A percentile compares a stretch with the other conserved stretches of the same genome.
phyloP scores from a whole-genome alignment of 2,329 filamentous ascomycete genomes.

The Colletotrichum sublineola region DNA sequence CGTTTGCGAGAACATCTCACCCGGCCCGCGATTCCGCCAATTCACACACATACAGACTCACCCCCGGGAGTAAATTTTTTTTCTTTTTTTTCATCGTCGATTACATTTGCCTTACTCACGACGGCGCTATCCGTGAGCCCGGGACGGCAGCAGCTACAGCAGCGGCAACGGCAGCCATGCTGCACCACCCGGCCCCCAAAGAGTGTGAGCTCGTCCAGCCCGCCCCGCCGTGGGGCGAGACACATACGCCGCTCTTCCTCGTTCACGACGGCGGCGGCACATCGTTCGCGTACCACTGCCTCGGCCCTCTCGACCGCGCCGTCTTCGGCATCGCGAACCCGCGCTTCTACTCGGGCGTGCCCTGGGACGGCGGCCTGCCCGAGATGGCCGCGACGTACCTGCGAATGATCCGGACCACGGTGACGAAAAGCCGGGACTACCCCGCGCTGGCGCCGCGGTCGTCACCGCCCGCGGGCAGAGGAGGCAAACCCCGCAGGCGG shows the following conservation, averaged over 20 bases:
- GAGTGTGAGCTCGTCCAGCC: slow-evolving; percentile 41
- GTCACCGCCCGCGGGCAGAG: slow-evolving; percentile 11
- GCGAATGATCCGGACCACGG: slow-evolving; percentile 56
- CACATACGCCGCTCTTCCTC: slow-evolving; percentile 64
- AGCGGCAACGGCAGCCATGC: not conserved
- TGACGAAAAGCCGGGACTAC: slow-evolving; percentile 45
- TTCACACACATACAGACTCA: not conserved
- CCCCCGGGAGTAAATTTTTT: not conserved
- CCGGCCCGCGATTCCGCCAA: slow-evolving; percentile 3
- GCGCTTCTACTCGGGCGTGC: slow-evolving; percentile 59
- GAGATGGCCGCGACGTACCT: slow-evolving; percentile 69
- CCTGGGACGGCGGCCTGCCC: slow-evolving; percentile 65
- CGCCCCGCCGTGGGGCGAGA: slow-evolving; percentile 27
- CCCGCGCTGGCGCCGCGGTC: slow-evolving; percentile 35
- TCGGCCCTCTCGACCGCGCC: slow-evolving; percentile 62
- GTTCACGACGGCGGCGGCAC: slow-evolving; percentile 74
- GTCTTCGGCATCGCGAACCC: slow-evolving; percentile 70
- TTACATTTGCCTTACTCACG: not conserved
- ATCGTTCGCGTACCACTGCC: slow-evolving; percentile 68
- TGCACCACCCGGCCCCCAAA: slow-evolving; percentile 12
- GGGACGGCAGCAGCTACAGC: no score
- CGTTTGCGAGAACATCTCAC: not conserved
- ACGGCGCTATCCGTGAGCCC: not conserved
- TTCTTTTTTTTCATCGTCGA: not conserved
- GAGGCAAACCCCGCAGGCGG: slow-evolving; percentile 42